Base-by-base conservation (phyloP, 495 filamentous ascomycete species). In the Apodospora peruviana region DNA sequence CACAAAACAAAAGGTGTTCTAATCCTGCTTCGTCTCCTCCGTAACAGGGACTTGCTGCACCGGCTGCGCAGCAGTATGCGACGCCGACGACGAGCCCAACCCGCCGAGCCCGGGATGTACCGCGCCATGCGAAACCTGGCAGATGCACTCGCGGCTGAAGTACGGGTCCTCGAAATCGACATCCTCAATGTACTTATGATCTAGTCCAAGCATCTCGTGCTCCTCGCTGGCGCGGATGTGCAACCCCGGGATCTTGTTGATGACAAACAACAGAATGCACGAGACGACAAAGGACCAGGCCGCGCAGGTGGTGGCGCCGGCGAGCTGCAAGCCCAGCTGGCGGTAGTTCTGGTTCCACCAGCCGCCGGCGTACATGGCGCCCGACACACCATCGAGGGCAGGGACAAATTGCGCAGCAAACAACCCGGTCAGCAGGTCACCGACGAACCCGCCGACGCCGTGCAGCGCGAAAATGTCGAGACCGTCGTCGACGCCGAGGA, bases 381-480 rank as follows among this genome's bases (percentile, higher is more conserved):
- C 54, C 34, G 76, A 80, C 47, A 61, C 67, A 51, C 87, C 87
- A 50, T 93, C 87, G 16, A 91, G 81, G 55, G 82, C 77, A 10
- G 85, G 85, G 41, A 61, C 48, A 4, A 48, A 46, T 37, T 45
- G 18, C 23, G 86, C 84, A 45, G 87, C 88, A 55, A 93, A 93
- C 57, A 93, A 66, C 35, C 84, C 88, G 7, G 87, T 91, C 27
- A 86, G 67, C 19, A 90, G 66, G 60, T 89, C 88, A 17, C 87
- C 88, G 32, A 88, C 80, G 21, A 88, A 65, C 45, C 88, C 88
- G 35, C 87, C 88, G 41, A 93, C 71, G 23, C 69, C 82, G 66
- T 93, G 88, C 19, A 90, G 84, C 37, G 86, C 85, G 51, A 90
- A 91, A 62, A 90, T 87, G 61, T 90, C 87, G 41, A 90, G 72